Base-by-base conservation (phyloP, 1,139 yeast species). In the Zygosaccharomyces sapae region DNA sequence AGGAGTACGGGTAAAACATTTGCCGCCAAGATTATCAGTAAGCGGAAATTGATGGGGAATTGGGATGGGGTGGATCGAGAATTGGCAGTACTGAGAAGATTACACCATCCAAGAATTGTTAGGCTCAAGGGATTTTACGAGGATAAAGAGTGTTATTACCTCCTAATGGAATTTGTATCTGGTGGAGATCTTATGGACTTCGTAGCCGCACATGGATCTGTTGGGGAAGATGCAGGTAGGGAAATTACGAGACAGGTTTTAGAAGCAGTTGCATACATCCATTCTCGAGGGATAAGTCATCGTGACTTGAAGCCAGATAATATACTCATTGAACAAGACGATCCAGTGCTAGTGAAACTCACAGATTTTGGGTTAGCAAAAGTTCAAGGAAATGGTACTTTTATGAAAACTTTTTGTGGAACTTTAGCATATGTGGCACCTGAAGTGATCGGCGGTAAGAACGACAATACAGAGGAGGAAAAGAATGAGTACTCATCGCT, bases 121-220 rank as follows among this genome's bases (percentile, higher is more conserved):
- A 73, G 80, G 39, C 72, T 92, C 48, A 82, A 85, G 59, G 92
- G 89, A 7, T 87, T 86, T 58, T 89, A 81, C 63, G 96, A 89
- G 63, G 97, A 90, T 63, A 70, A 73, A 8, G 86, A 83, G 50
- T 80, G 78, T 59, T 87, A 87, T 65, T 92, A 87, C 63, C 73
- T 92, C 53, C 90, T 92, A 3, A 90, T 92, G 97, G 98, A 92
- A 62, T 84, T 83, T 57, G 94, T 92, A 16, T 83, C 95, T 0
- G 97, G 97, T 7, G 98, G 98, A n/a, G 98, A 92, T 65, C 71
- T 92, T 50, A 92, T 92, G 98, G 97, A 71, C 68, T 89, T 87
- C 69, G 95, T 90, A 1, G 92, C 95, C 0, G 87, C 90, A 2
- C 85, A 86, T 66, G 97, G 97, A 1, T 80, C 94, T 3, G 86